phyloP scores from a whole-genome alignment of 208 protist genomes.

The Crithidia fasciculata region DNA sequence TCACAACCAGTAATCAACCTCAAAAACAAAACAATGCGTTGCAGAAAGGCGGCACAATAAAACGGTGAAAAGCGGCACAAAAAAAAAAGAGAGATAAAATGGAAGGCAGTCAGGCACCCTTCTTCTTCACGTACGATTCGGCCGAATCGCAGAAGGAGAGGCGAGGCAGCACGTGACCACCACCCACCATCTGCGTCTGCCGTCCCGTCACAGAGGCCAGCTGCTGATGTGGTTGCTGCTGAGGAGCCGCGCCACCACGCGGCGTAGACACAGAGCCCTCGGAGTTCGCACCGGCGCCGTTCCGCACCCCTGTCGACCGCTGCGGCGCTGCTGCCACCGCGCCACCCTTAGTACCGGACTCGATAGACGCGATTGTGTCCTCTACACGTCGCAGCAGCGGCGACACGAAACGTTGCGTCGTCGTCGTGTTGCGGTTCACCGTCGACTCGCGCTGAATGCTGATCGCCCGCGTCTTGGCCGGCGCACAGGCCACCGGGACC shows the following conservation, averaged over 20 bases:
- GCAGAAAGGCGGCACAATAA: too few species aligned
- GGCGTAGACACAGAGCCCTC: constrained; percentile 13
- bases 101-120: not conserved
- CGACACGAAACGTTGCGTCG: constrained; percentile 28
- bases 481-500: constrained; percentile 28
- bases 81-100: constrained; percentile 21
- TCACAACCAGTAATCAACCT: constrained; percentile 3
- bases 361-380: constrained; percentile 34
- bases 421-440: constrained; percentile 34
- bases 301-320: not conserved
- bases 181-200: constrained; percentile 25
- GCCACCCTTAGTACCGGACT: not conserved
- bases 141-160: constrained; percentile 39
- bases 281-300: constrained; percentile 1
- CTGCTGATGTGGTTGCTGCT: not conserved
- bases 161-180: constrained; percentile 18
- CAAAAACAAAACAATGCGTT: constrained; percentile 4
- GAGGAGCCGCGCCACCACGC: not conserved
- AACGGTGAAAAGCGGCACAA: not conserved
- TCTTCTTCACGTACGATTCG: constrained; percentile 4
- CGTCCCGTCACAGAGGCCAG: constrained; percentile 17
- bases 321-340: not conserved
- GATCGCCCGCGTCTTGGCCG: constrained; percentile 38
- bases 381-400: constrained; percentile 52
- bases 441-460: constrained; percentile 51